phyloP scores from a whole-genome alignment of 768 basidiomycete species.

The Daedaleopsis nitida region DNA sequence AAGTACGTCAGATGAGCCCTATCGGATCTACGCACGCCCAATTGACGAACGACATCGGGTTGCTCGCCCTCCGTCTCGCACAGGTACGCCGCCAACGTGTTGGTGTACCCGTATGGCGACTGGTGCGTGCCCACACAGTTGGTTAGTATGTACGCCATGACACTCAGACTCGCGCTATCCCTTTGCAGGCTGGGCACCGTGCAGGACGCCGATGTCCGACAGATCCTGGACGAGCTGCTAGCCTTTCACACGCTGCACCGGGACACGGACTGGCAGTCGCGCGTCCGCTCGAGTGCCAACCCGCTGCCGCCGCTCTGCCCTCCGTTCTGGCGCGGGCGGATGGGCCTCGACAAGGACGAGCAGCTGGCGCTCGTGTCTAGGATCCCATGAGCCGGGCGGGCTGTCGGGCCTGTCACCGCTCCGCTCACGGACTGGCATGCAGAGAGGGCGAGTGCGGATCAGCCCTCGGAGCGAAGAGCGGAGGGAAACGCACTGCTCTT shows the following conservation, averaged over 20 bases:
- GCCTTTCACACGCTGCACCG: constrained; percentile 23
- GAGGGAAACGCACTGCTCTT: no score
- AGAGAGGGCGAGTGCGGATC: no score
- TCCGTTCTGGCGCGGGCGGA: constrained; percentile 70
- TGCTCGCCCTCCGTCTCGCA: not conserved
- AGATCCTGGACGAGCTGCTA: constrained; percentile 50
- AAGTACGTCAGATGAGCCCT: constrained; percentile 56
- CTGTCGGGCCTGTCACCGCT: not conserved
- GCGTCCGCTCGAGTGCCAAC: constrained; percentile 23
- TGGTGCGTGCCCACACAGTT: constrained; percentile 60
- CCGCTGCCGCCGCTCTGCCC: constrained; percentile 41
- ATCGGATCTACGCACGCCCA: not conserved
- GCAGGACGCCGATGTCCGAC: constrained; percentile 55
- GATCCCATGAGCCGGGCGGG: not conserved
- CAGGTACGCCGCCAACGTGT: constrained; percentile 69
- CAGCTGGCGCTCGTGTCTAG: constrained; percentile 43
- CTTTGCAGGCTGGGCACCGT: constrained; percentile 62
- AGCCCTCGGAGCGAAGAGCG: no score
- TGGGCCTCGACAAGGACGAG: constrained; percentile 62
- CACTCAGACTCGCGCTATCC: not conserved
- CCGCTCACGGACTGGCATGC: no score
- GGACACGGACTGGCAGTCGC: not conserved
- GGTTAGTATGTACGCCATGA: not conserved
- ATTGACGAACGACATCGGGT: not conserved
- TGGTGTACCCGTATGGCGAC: constrained; percentile 72